A percentile compares a stretch with the other conserved stretches of the same genome.
These are phyloP conservation scores for Cutaneotrichosporon mucoides DNA, from an alignment of 1,284 basidiomycete species.

Conservation along the genomic window DNA sequence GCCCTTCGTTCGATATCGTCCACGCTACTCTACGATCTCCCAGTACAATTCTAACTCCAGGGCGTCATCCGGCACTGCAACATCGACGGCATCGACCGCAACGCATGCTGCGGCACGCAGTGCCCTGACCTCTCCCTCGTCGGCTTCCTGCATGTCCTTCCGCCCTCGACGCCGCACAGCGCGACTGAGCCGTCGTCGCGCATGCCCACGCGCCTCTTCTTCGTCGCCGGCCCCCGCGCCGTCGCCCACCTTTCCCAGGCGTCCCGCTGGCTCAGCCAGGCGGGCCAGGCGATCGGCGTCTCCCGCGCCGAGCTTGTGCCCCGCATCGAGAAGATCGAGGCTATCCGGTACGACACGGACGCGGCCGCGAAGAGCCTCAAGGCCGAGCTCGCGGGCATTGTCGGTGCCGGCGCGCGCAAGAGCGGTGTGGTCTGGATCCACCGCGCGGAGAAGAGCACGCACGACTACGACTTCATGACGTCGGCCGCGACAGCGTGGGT, in stretches of 20 bases:
- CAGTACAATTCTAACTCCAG: slow-evolving; percentile 7
- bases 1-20: too few relatives aligned
- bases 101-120: slow-evolving; percentile 83
- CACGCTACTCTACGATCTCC: too few relatives aligned
- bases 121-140: slow-evolving; percentile 39
- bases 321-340: slow-evolving; percentile 53
- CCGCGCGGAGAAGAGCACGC: slow-evolving; percentile 27
- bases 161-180: slow-evolving; percentile 52
- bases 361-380: slow-evolving; percentile 64
- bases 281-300: slow-evolving; percentile 57
- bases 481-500: slow-evolving; percentile 7
- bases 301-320: slow-evolving; percentile 59
- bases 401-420: slow-evolving; percentile 55
- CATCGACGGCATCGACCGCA: slow-evolving; percentile 74
- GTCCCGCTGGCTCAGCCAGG: slow-evolving; percentile 57
- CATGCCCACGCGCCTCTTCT: slow-evolving; percentile 68
- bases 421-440: slow-evolving; percentile 9
- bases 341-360: slow-evolving; percentile 60
- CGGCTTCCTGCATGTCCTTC: slow-evolving; percentile 44
- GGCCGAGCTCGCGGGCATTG: slow-evolving; percentile 60
- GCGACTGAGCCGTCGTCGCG: slow-evolving; percentile 44
- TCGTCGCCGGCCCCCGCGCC: slow-evolving; percentile 72
- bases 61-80: slow-evolving; percentile 75
- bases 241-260: slow-evolving; percentile 59
- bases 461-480: slow-evolving; percentile 43